These are phyloP conservation scores for Larix sibirica DNA, from an alignment of 83 land plant genomes.

Conservation along the genomic window DNA sequence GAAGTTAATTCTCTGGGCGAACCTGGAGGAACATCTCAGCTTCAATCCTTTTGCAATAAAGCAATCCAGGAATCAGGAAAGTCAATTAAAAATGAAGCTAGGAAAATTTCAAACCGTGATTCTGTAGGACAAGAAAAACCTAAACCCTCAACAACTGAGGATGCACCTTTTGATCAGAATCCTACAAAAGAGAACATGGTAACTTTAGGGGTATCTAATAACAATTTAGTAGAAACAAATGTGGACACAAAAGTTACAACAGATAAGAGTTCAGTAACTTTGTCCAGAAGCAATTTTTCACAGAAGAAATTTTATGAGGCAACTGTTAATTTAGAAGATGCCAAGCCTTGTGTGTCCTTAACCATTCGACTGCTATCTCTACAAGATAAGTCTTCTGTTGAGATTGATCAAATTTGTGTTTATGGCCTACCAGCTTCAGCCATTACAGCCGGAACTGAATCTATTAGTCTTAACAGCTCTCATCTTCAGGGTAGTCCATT, in stretches of 20 bases:
- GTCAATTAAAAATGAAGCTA: background rate
- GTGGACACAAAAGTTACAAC: background rate
- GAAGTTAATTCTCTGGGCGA: background rate
- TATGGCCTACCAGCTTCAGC: constrained; percentile 44
- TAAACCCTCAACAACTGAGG: background rate
- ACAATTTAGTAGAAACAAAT: background rate
- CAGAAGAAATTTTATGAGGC: constrained; percentile 42
- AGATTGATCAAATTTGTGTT: constrained; percentile 54
- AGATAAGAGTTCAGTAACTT: background rate
- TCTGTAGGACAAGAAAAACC: background rate
- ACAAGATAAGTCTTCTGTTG: constrained; percentile 41
- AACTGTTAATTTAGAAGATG: constrained; percentile 60
- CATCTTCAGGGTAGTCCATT: constrained; percentile 16
- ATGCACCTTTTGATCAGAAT: background rate
- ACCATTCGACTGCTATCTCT: constrained; percentile 69
- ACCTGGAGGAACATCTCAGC: background rate
- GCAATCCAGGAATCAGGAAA: too few species aligned
- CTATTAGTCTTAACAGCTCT: constrained; percentile 6
- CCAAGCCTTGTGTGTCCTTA: constrained; percentile 55
- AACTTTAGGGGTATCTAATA: background rate
- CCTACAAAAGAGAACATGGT: background rate
- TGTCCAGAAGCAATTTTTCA: background rate
- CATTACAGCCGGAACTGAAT: background rate
- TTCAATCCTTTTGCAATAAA: constrained; percentile 1
- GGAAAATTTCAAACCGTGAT: background rate